Evolutionary conservation across 768 basidiomycete species (phyloP).

Genomic region (Agrocybe pediades): DNA sequence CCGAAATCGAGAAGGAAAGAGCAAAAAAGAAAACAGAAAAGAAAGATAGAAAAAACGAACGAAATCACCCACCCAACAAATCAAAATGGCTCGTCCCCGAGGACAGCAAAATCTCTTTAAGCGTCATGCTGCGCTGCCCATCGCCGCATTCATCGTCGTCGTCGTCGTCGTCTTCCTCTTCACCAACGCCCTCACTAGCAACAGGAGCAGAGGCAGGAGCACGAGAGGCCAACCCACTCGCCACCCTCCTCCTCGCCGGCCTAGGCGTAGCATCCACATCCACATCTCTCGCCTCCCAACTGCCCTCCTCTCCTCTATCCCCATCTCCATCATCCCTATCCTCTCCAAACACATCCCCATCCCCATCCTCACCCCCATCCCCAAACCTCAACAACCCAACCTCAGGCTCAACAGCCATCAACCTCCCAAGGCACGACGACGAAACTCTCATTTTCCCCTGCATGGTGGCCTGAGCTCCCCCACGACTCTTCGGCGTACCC

Average conservation of each 20-base stretch:
- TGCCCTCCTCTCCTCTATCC: not conserved
- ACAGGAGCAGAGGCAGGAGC: not conserved
- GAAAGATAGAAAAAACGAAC: not conserved
- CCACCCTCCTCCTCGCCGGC: constrained; percentile 1
- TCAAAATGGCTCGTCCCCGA: constrained; percentile 40
- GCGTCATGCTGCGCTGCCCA: constrained; percentile 48
- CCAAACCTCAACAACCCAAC: constrained; percentile 9
- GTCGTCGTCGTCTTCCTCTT: constrained; percentile 7
- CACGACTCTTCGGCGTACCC: constrained; percentile 21
- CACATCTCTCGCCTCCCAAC: not conserved
- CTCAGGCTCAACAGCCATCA: constrained; percentile 19
- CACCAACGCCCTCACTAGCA: not conserved
- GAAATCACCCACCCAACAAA: constrained; percentile 32
- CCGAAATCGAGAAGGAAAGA: no score
- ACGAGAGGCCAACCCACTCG: not conserved
- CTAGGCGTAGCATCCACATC: constrained; percentile 11
- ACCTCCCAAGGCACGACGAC: constrained; percentile 18
- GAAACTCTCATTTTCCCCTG: constrained; percentile 16
- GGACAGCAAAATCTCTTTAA: constrained; percentile 46
- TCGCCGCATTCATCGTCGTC: constrained; percentile 29
- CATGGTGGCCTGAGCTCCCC: not conserved
- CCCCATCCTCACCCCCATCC: not conserved
- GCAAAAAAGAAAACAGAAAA: not conserved
- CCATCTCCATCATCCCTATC: not conserved
- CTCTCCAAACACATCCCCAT: not conserved